Conservation (phyloP, 2,329 filamentous ascomycete species). For the Ustulina deusta region DNA sequence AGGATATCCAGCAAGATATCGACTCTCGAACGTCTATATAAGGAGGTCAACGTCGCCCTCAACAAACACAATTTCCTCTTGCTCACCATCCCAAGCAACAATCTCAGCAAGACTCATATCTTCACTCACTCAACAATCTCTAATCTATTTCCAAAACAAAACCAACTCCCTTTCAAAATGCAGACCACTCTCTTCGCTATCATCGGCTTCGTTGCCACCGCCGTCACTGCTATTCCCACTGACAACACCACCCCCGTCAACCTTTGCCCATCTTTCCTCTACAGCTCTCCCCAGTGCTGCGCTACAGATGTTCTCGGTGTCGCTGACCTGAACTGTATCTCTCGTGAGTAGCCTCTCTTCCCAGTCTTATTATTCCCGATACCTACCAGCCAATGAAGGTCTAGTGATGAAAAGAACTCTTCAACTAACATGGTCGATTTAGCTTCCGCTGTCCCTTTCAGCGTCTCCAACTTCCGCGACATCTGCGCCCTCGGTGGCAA, state of each 20-base stretch:
- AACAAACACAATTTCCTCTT: not conserved
- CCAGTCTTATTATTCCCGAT: not conserved
- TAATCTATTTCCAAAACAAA: slow-evolving; percentile 26
- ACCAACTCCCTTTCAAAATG: slow-evolving; percentile 45
- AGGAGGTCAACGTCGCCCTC: slow-evolving; percentile 32
- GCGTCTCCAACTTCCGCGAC: slow-evolving; percentile 58
- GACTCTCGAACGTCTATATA: slow-evolving; percentile 37
- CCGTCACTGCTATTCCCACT: slow-evolving; percentile 40
- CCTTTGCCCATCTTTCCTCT: slow-evolving; percentile 57
- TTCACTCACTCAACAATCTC: slow-evolving; percentile 27
- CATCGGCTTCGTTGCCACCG: slow-evolving; percentile 45
- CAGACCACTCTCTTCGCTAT: slow-evolving; percentile 44
- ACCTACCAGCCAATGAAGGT: no score
- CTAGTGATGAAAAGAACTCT: not conserved
- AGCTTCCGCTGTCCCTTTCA: slow-evolving; percentile 55
- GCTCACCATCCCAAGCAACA: slow-evolving; percentile 35
- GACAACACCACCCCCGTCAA: not conserved
- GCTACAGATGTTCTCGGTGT: slow-evolving; percentile 68
- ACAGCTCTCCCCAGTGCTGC: slow-evolving; percentile 67
- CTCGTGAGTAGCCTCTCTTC: slow-evolving; percentile 49
- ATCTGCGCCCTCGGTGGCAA: slow-evolving; percentile 59
- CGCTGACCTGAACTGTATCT: slow-evolving; percentile 60
- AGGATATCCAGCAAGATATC: slow-evolving; percentile 4
- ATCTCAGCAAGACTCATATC: slow-evolving; percentile 27
- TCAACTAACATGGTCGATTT: not conserved